Percentiles rank a stretch among this genome's conserved stretches.
phyloP scores from a whole-genome alignment of 768 basidiomycete genomes.

The Amanita fuliginea region DNA sequence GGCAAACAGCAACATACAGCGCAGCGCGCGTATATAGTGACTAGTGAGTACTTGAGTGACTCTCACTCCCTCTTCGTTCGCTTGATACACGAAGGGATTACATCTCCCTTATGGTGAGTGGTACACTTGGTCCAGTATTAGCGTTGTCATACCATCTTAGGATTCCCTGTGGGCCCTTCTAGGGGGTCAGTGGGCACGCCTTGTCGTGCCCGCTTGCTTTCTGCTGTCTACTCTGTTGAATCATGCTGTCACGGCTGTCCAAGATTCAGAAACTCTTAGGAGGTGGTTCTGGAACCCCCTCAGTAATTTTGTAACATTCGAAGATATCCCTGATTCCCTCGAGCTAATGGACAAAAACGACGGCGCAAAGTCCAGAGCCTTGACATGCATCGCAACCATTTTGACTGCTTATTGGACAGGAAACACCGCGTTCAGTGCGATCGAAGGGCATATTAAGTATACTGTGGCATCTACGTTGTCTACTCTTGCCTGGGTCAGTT shows the following conservation, averaged over 20 bases:
- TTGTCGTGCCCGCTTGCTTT: conserved; percentile 17
- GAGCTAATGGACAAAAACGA: conserved; percentile 16
- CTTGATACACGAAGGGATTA: too few relatives aligned
- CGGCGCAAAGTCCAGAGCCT: conserved; percentile 18
- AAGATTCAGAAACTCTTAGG: conserved; percentile 16
- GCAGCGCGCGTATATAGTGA: too few relatives aligned
- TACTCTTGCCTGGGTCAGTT: conserved; percentile 40
- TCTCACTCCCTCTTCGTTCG: too few relatives aligned
- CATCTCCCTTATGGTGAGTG: too few relatives aligned
- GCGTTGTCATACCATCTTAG: neutral
- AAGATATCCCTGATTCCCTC: conserved; percentile 36
- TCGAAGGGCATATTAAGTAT: conserved; percentile 13
- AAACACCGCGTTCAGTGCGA: conserved; percentile 24
- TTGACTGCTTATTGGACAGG: conserved; percentile 31
- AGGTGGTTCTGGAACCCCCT: conserved; percentile 28
- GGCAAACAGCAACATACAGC: too few relatives aligned
- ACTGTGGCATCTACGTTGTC: conserved; percentile 19
- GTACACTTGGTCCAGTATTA: too few relatives aligned
- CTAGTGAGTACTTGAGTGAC: too few relatives aligned
- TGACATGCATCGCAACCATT: conserved; percentile 27
- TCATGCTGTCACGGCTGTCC: conserved; percentile 17
- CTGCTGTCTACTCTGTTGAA: conserved; percentile 18
- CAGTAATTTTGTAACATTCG: conserved; percentile 36
- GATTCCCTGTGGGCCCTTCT: neutral
- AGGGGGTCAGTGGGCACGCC: conserved; percentile 10